These are phyloP conservation scores for Pyracantha coccinea DNA, from an alignment of 331 rosid species.

Conservation along the genomic window DNA sequence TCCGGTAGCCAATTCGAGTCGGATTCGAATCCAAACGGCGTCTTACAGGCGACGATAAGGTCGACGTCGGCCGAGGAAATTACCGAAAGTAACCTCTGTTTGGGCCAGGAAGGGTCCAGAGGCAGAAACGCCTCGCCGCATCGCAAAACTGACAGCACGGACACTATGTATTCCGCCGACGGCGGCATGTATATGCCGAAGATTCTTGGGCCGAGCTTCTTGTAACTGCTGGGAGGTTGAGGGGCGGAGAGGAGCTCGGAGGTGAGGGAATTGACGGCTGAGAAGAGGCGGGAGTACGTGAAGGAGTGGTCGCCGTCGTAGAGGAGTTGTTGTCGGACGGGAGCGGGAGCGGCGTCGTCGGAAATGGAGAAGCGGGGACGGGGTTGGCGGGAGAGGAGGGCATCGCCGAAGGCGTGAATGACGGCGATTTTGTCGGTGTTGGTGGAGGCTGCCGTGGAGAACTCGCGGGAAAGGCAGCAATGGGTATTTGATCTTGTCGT, in stretches of 20 bases:
- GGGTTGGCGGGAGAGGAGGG: conserved; percentile 25
- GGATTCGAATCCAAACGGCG: conserved; percentile 25
- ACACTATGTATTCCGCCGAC: conserved; percentile 59
- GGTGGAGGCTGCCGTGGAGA: conserved; percentile 36
- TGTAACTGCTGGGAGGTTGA: background rate
- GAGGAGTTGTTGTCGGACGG: conserved; percentile 21
- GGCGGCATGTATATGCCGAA: conserved; percentile 75
- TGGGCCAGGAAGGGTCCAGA: conserved; percentile 82
- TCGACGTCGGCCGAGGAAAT: conserved; percentile 44
- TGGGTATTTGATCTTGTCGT: background rate
- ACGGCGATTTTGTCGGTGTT: conserved; percentile 59
- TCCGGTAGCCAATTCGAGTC: conserved; percentile 39
- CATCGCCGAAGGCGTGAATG: conserved; percentile 54
- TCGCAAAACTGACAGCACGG: conserved; percentile 69
- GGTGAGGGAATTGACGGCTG: conserved; percentile 54
- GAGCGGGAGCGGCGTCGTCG: conserved; percentile 6
- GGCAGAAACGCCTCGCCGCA: conserved; percentile 83
- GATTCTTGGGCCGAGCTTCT: conserved; percentile 31
- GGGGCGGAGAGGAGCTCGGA: conserved; percentile 45
- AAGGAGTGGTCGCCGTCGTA: conserved; percentile 48
- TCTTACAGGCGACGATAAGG: conserved; percentile 41
- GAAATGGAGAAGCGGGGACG: conserved; percentile 2
- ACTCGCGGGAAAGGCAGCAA: conserved; percentile 69
- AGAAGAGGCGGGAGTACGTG: conserved; percentile 49
- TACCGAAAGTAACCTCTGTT: conserved; percentile 43